Evolutionary conservation across 2,329 filamentous ascomycete genomes (phyloP).

Genomic region (Teratosphaeria nubilosa): DNA sequence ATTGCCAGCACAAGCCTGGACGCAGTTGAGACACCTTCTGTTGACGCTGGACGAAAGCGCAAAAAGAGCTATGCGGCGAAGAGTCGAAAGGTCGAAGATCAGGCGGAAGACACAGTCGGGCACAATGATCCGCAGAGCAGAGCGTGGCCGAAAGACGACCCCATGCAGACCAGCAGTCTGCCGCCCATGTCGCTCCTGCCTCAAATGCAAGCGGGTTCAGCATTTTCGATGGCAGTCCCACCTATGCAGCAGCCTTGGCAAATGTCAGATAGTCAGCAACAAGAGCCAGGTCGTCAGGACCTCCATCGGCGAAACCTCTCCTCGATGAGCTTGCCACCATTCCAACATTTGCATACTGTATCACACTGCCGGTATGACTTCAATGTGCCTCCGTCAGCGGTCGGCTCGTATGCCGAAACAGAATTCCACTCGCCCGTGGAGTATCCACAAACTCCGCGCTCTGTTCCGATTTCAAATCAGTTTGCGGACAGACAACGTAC

Average conservation of each 20-base stretch:
- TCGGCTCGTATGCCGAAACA: conserved; percentile 38
- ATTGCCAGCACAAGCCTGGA: conserved; percentile 38
- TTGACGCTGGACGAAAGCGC: conserved; percentile 6
- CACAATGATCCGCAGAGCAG: neutral
- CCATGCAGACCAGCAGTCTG: conserved; percentile 2
- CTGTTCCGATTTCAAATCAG: conserved; percentile 30
- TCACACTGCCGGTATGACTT: conserved; percentile 32
- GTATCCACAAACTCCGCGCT: conserved; percentile 37
- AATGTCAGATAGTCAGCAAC: conserved; percentile 29
- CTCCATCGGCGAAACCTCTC: neutral
- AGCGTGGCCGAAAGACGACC: neutral
- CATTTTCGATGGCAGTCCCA: conserved; percentile 5
- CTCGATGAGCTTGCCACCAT: conserved; percentile 6
- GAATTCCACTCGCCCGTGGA: conserved; percentile 39
- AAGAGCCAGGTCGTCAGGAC: conserved; percentile 14
- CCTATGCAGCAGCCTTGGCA: conserved; percentile 26
- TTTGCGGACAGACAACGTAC: neutral
- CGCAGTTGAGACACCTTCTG: conserved; percentile 7
- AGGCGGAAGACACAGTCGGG: neutral
- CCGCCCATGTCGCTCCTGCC: neutral
- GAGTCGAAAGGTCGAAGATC: conserved; percentile 4
- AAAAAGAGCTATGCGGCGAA: conserved; percentile 17
- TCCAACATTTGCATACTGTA: conserved; percentile 5
- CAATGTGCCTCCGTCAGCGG: conserved; percentile 34
- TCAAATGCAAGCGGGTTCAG: neutral